Percentiles rank a stretch among this genome's conserved stretches.
These are phyloP conservation scores for Zymoseptoria ardabiliae DNA, from an alignment of 2,329 filamentous ascomycete species.

Conservation along the genomic window DNA sequence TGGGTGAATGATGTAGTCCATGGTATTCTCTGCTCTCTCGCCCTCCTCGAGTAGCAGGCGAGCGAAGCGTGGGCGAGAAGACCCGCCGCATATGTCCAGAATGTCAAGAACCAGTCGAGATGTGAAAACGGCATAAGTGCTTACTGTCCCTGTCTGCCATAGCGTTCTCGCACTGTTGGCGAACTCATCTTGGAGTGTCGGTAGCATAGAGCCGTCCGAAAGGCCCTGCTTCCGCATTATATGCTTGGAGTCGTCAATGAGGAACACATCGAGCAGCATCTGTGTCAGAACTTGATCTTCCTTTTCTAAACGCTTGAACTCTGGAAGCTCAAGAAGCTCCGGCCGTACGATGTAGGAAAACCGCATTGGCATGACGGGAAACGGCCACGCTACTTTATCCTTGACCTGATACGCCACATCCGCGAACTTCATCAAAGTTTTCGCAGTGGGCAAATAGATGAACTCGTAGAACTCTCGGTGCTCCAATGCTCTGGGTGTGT, in stretches of 20 bases:
- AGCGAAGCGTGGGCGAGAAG: not conserved
- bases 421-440: too few species aligned
- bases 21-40: not conserved
- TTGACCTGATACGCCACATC: too few species aligned
- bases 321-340: not conserved
- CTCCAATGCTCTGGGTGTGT: too few species aligned
- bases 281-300: conserved; percentile 1
- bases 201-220: not conserved
- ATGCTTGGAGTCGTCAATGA: not conserved
- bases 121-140: not conserved
- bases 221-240: not conserved
- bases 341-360: too few species aligned
- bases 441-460: too few species aligned
- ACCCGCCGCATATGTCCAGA: not conserved
- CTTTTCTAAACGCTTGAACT: not conserved
- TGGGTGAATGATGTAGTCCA: not conserved
- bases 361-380: too few species aligned
- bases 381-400: too few species aligned
- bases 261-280: not conserved
- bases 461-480: too few species aligned
- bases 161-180: not conserved
- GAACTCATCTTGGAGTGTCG: conserved; percentile 1
- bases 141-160: not conserved
- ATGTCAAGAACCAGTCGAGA: not conserved
- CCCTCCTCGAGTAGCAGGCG: not conserved